Evolutionary conservation across 306 rosid species (phyloP).

Genomic region (Dalbergia cochinchinensis): DNA sequence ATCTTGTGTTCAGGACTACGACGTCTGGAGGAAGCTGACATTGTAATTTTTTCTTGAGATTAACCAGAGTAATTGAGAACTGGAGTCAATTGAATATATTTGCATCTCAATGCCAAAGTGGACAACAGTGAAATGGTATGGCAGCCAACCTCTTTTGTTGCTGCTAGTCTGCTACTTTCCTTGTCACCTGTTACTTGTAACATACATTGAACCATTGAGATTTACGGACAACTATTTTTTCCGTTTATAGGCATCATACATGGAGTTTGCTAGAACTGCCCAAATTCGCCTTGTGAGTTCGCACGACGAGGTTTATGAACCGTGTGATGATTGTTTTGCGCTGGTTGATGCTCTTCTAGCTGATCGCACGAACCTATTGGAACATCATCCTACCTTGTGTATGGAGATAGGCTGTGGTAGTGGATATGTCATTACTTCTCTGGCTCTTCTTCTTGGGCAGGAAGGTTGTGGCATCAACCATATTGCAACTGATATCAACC

Average conservation of each 20-base stretch:
- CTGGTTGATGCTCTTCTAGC: constrained; percentile 95
- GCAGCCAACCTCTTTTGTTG: constrained; percentile 15
- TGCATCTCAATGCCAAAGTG: constrained; percentile 13
- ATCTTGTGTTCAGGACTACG: constrained; percentile 2
- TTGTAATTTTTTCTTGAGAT: constrained; percentile 34
- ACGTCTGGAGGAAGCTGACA: constrained; percentile 39
- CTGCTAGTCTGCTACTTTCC: constrained; percentile 2
- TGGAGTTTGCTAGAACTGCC: constrained; percentile 64
- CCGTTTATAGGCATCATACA: constrained; percentile 55
- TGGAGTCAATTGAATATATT: constrained; percentile 33
- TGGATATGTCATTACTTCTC: constrained; percentile 93
- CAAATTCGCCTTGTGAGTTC: constrained; percentile 89
- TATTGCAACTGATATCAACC: constrained; percentile 94
- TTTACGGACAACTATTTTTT: constrained; percentile 27
- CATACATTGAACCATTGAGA: constrained; percentile 16
- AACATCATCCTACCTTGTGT: constrained; percentile 75
- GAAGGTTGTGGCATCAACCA: constrained; percentile 61
- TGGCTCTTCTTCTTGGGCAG: constrained; percentile 85
- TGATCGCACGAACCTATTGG: constrained; percentile 67
- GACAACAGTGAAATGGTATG: constrained; percentile 48
- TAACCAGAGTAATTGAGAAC: constrained; percentile 33
- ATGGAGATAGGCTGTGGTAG: constrained; percentile 97
- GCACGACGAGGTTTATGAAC: constrained; percentile 92
- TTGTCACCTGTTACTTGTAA: background rate
- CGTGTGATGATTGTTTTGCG: constrained; percentile 96